These are phyloP conservation scores for Starmera caribaea DNA, from an alignment of 805 yeast genomes.

Conservation along the genomic window DNA sequence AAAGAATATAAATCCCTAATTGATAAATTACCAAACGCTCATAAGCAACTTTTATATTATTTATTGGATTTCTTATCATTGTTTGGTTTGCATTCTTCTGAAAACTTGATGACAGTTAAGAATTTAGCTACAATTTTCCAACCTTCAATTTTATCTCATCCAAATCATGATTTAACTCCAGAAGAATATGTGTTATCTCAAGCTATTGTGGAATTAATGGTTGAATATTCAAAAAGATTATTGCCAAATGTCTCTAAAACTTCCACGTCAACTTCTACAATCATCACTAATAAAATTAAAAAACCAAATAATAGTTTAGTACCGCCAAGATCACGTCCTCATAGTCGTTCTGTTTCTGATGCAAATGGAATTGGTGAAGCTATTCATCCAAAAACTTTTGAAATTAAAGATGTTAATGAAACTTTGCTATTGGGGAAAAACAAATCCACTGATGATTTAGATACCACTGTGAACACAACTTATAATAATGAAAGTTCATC, in stretches of 20 bases:
- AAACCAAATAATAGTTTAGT: background rate
- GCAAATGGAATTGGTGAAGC: conserved; percentile 33
- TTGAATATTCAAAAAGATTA: conserved; percentile 74
- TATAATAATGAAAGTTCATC: background rate
- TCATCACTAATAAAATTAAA: background rate
- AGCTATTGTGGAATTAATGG: conserved; percentile 78
- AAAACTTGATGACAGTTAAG: conserved; percentile 84
- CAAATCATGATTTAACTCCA: conserved; percentile 86
- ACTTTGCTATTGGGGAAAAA: too few relatives aligned
- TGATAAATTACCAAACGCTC: conserved; percentile 60
- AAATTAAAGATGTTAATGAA: conserved; percentile 2
- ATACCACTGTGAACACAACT: too few relatives aligned
- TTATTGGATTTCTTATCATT: conserved; percentile 78
- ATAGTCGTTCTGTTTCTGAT: conserved; percentile 34
- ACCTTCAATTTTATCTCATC: conserved; percentile 91
- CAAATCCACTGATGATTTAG: too few relatives aligned
- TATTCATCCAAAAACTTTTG: conserved; percentile 24
- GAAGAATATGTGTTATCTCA: conserved; percentile 85
- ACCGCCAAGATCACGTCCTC: conserved; percentile 18
- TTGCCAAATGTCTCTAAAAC: conserved; percentile 43
- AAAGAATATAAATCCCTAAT: conserved; percentile 64
- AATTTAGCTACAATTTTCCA: conserved; percentile 95
- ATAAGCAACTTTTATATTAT: conserved; percentile 77
- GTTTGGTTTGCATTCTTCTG: conserved; percentile 68
- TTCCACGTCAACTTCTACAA: background rate